A percentile compares a stretch with the other conserved stretches of the same genome.
Conservation (phyloP, 257 asterid species). For the Jacaranda mimosifolia region DNA sequence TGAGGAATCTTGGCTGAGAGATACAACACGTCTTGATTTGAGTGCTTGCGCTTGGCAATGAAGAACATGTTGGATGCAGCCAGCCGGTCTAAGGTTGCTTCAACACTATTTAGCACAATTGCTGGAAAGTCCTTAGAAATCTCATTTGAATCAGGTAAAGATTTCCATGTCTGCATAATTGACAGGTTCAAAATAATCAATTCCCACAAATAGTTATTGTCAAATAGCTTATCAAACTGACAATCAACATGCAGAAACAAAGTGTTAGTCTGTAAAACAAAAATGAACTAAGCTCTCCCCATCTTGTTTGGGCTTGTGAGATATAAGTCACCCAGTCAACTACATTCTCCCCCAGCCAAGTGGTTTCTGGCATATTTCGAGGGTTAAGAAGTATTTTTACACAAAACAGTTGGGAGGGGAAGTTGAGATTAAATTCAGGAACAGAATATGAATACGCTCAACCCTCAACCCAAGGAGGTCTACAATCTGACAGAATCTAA, state of each 20-base stretch:
- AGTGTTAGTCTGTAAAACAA: not conserved
- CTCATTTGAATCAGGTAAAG: slow-evolving; percentile 94
- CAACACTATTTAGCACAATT: slow-evolving; percentile 69
- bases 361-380: too few relatives aligned
- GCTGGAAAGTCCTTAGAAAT: slow-evolving; percentile 82
- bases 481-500: too few relatives aligned
- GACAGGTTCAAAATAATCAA: slow-evolving; percentile 18
- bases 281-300: not conserved
- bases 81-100: slow-evolving; percentile 73
- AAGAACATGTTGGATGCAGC: slow-evolving; percentile 86
- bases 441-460: too few relatives aligned
- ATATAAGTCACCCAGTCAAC: not conserved
- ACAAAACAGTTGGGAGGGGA: too few relatives aligned
- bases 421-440: too few relatives aligned
- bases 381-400: too few relatives aligned
- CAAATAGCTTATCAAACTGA: not conserved
- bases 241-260: slow-evolving; percentile 7
- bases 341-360: not conserved
- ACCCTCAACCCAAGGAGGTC: too few relatives aligned
- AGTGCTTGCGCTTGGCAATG: slow-evolving; percentile 91
- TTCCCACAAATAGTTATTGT: slow-evolving; percentile 18
- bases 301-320: not conserved
- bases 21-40: slow-evolving; percentile 88
- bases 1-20: slow-evolving; percentile 90
- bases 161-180: slow-evolving; percentile 88